Evolutionary conservation across 805 yeast genomes (phyloP), one percentile per base, ranked within the genome.

Genomic region (Sungouiella blattae): DNA sequence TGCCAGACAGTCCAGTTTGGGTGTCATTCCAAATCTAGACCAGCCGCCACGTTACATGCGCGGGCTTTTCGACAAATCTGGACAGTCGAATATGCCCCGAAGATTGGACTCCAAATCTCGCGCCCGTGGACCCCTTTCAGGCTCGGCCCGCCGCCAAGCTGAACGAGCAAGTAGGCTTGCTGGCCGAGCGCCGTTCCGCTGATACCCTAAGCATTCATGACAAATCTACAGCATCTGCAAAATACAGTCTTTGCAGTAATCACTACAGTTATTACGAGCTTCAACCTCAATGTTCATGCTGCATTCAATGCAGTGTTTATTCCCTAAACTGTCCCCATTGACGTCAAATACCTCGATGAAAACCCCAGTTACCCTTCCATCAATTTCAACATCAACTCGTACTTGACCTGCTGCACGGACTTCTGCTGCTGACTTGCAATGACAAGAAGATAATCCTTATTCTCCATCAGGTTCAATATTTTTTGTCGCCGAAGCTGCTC

Each of bases 21-120:
- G 29, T 18, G 31, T 27, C 9, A 53, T 55, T 3, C 73, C 73
- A n/a, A 64, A 67, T 38, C 55, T 67, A 26, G 55, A 67, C 50
- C 73, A 67, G 44, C 63, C 68, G 2, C 71, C 72, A 8, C 50
- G 73, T 32, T 67, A 66, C 49, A 53, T 66, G 64, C 47, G 57
- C 13, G 71, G 69, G 3, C 54, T 66, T 16, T 61, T 62, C 39
- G 64, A 58, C 24, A 46, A 38, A 22, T 28, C 49, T 2, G 38
- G 32, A 6, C 21, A 41, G 4, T 29, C 39, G 15, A 46, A 44
- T 18, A 20, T 26, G 11, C n/a, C n/a, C n/a, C 39, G 38, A 18
- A 33, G 26, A 14, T 21, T 16, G 21, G 36, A 28, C 16, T 8
- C 11, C n/a, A 37, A 28, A 27, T 22, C 6, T 22, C 6, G 15